Percentiles rank a stretch among this genome's conserved stretches.
These are phyloP conservation scores for Wickerhamomyces sydowiorum DNA, from an alignment of 805 yeast genomes.

Conservation along the genomic window DNA sequence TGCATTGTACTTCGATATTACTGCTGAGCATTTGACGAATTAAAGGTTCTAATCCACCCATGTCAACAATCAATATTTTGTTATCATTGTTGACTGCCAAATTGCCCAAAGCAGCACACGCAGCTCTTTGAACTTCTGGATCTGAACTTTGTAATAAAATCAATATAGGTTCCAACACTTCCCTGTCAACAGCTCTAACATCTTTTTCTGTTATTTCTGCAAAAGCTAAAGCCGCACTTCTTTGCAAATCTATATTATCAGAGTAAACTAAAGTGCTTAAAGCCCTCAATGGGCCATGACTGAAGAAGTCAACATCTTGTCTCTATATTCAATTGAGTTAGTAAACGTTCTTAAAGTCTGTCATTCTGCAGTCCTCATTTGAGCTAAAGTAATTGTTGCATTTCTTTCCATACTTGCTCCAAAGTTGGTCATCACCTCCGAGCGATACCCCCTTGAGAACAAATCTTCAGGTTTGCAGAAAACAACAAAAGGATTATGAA, in stretches of 20 bases:
- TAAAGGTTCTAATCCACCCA: constrained; percentile 96
- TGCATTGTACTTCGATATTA: constrained; percentile 97
- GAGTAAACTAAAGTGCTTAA: constrained; percentile 90
- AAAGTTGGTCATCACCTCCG: too few species aligned
- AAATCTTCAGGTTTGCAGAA: too few species aligned
- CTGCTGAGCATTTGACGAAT: constrained; percentile 97
- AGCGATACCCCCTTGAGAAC: not conserved
- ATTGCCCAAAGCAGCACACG: constrained; percentile 98
- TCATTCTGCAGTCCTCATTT: too few species aligned
- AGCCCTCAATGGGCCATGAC: constrained; percentile 77
- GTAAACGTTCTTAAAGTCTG: not conserved
- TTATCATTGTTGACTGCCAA: constrained; percentile 95
- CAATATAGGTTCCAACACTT: constrained; percentile 89
- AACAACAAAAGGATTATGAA: not conserved
- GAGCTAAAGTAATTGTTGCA: too few species aligned
- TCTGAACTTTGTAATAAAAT: constrained; percentile 82
- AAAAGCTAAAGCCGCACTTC: constrained; percentile 96
- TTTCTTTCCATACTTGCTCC: too few species aligned
- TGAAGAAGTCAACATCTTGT: constrained; percentile 86
- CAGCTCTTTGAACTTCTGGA: constrained; percentile 95
- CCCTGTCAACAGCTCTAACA: constrained; percentile 83
- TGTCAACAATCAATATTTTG: constrained; percentile 87
- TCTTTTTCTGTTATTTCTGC: constrained; percentile 98
- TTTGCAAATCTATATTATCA: constrained; percentile 89
- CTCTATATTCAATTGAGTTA: constrained; percentile 21